Percentiles rank a stretch among this genome's conserved stretches.
These are phyloP conservation scores for Rhytidiadelphus loreus DNA, from an alignment of 225 moss, liverwort and hornwort species.

Conservation along the genomic window DNA sequence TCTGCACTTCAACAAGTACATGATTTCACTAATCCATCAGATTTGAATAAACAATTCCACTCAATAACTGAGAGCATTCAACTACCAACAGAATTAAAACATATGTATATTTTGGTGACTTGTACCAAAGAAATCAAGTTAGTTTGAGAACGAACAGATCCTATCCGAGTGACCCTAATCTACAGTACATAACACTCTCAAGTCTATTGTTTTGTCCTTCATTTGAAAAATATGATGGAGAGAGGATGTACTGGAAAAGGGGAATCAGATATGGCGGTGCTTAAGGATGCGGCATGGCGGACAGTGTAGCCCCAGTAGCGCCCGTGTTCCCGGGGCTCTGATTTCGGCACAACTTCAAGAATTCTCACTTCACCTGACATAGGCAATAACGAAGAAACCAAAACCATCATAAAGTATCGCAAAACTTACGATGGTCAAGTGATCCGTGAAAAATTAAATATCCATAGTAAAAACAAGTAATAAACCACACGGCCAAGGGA, in stretches of 20 bases:
- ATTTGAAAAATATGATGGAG: neutral
- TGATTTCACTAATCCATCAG: neutral
- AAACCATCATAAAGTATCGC: neutral
- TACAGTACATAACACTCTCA: neutral
- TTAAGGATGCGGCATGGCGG: slow-evolving; percentile 64
- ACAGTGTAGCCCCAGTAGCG: slow-evolving; percentile 91
- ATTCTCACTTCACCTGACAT: slow-evolving; percentile 42
- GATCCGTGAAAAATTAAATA: neutral
- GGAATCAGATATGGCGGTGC: slow-evolving; percentile 62
- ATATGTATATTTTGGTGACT: neutral
- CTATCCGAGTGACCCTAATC: neutral
- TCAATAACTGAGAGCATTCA: neutral
- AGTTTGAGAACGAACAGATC: neutral
- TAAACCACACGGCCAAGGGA: neutral
- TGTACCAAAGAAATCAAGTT: neutral
- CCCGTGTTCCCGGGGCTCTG: slow-evolving; percentile 68
- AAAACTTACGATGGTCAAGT: neutral
- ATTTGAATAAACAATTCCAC: neutral
- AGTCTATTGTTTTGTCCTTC: neutral
- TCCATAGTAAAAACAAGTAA: neutral
- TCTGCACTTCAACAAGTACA: slow-evolving; percentile 28
- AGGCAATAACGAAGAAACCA: neutral
- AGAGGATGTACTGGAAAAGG: slow-evolving; percentile 52
- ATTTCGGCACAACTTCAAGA: slow-evolving; percentile 59
- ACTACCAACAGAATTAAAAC: neutral